Conservation (phyloP, 192 early-diverging fungal species). For the Podila horticola region DNA sequence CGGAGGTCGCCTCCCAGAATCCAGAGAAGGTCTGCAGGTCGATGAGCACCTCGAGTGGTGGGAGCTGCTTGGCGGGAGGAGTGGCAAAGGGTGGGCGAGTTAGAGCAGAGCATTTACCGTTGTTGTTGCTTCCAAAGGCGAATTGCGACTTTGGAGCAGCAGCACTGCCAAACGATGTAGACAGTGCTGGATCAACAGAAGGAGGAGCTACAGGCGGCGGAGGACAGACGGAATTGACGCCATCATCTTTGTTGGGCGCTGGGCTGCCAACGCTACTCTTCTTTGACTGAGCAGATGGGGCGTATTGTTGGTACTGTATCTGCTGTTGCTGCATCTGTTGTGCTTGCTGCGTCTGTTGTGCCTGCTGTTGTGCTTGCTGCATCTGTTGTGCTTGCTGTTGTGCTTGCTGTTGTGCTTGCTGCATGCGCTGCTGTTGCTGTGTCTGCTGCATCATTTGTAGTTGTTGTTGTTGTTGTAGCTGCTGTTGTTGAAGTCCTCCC, state of each 20-base stretch:
- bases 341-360: no score
- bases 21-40: slow-evolving; percentile 25
- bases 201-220: background rate
- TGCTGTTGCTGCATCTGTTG: slow-evolving; percentile 10
- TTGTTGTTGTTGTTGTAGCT: slow-evolving; percentile 13
- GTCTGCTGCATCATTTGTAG: slow-evolving; percentile 8
- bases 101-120: background rate
- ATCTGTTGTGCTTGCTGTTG: slow-evolving; percentile 19
- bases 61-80: slow-evolving; percentile 7
- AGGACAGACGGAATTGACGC: slow-evolving; percentile 1
- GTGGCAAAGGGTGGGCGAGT: background rate
- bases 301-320: no score
- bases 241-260: no score
- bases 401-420: slow-evolving; percentile 10
- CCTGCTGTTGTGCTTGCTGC: slow-evolving; percentile 9
- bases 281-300: slow-evolving; percentile 3
- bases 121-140: slow-evolving; percentile 5
- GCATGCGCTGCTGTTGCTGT: slow-evolving; percentile 6
- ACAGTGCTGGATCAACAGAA: background rate
- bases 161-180: slow-evolving; percentile 2
- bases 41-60: slow-evolving; percentile 14
- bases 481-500: slow-evolving; percentile 3
- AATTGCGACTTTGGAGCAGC: slow-evolving; percentile 1
- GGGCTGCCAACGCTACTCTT: no score
- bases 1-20: slow-evolving; percentile 10